Evolutionary conservation across 179 eudicot genomes (phyloP).

Genomic region (Gypsophila paniculata): DNA sequence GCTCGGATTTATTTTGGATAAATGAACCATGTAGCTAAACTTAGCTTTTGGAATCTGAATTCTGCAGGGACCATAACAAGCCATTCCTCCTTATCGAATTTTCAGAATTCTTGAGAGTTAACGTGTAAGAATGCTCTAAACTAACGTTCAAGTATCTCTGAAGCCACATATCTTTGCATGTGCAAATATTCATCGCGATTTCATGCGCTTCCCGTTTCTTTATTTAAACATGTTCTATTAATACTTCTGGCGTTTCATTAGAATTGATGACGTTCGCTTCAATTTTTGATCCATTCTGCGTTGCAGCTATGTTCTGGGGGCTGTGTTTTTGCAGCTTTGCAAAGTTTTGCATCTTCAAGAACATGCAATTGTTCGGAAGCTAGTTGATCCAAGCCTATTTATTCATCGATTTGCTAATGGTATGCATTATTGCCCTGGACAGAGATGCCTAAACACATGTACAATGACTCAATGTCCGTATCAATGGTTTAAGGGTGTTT

Average conservation of each 20-base stretch:
- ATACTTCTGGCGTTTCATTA: not conserved
- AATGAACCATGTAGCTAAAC: conserved; percentile 17
- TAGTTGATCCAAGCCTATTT: conserved; percentile 91
- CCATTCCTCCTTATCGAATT: conserved; percentile 88
- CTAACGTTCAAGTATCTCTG: conserved; percentile 9
- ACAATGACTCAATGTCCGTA: not conserved
- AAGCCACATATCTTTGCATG: not conserved
- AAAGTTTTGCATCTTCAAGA: conserved; percentile 72
- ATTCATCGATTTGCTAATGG: conserved; percentile 69
- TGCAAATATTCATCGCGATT: not conserved
- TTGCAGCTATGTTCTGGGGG: conserved; percentile 83
- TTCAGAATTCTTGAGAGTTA: conserved; percentile 60
- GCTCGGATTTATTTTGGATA: not conserved
- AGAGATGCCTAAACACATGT: conserved; percentile 5
- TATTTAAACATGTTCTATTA: not conserved
- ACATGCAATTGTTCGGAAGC: conserved; percentile 74
- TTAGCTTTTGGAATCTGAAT: conserved; percentile 19
- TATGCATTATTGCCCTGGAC: conserved; percentile 29
- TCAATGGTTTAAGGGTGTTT: not conserved
- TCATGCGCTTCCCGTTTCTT: not conserved
- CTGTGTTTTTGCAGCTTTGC: conserved; percentile 87
- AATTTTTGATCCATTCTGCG: conserved; percentile 18
- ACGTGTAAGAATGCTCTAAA: conserved; percentile 60
- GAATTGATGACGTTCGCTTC: conserved; percentile 2
- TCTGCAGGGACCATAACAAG: conserved; percentile 60